Evolutionary conservation across 306 rosid species (phyloP).

Genomic region (Glycine latifolia): DNA sequence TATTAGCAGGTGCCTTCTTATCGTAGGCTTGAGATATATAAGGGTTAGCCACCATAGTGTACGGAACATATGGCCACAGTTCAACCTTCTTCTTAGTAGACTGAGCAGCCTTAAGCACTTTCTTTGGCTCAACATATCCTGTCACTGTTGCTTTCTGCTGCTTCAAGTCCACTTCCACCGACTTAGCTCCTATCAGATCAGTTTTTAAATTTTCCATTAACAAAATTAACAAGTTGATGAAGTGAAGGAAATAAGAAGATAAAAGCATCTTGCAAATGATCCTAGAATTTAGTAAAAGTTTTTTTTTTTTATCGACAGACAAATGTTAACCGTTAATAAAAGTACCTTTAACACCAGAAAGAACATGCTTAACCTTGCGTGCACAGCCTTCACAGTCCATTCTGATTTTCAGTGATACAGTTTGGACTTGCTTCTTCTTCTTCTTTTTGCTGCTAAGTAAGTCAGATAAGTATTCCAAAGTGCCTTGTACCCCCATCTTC

Average conservation of each 20-base stretch:
- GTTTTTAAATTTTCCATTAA: not conserved
- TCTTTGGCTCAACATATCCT: constrained; percentile 86
- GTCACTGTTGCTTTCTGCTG: constrained; percentile 95
- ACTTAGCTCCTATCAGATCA: constrained; percentile 68
- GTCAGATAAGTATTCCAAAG: constrained; percentile 80
- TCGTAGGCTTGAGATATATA: constrained; percentile 84
- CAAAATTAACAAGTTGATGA: not conserved
- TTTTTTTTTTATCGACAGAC: too few relatives aligned
- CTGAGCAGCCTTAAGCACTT: constrained; percentile 91
- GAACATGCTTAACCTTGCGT: constrained; percentile 86
- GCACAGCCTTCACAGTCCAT: constrained; percentile 99
- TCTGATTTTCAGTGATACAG: constrained; percentile 82
- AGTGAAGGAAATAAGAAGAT: not conserved
- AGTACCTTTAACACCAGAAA: constrained; percentile 85
- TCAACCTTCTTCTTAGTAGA: constrained; percentile 95
- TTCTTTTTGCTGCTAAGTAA: constrained; percentile 58
- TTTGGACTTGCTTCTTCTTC: constrained; percentile 83
- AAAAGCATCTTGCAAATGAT: not conserved
- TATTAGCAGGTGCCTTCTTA: constrained; percentile 96
- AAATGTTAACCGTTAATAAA: too few relatives aligned
- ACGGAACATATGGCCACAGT: constrained; percentile 94
- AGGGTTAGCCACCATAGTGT: constrained; percentile 77
- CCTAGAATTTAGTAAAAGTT: too few relatives aligned
- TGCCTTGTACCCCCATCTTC: constrained; percentile 83
- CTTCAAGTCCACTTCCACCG: constrained; percentile 89